Base-by-base conservation (phyloP, 129 eudicot genomes). In the Escallonia herrerae region DNA sequence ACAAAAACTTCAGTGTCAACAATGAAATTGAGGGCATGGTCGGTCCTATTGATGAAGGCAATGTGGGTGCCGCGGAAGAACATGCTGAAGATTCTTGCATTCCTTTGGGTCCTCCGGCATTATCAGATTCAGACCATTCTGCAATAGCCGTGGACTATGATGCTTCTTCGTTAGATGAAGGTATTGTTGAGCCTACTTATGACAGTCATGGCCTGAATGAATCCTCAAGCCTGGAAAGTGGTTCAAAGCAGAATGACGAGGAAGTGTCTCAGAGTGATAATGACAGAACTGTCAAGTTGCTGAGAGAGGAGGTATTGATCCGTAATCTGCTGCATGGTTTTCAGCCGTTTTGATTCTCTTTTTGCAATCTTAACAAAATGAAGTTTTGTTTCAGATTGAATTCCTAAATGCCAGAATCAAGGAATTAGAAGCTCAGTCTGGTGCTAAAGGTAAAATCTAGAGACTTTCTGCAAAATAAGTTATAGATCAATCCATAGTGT, bases 281-380 rank as follows among this genome's bases (percentile, higher is more conserved):
- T 60, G 85, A 68, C 48, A 67, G 69, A 50, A 65, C 72, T 50
- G 63, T 91, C 43, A 67, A 69, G 47, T 81, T 76, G 4, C 76
- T 93, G 77, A 79, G 37, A 79, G 77, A 76, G 63, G 96, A 88
- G 96, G 95, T 93, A 12, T 62, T 62, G 8, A 56, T 39, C 48
- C 68, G 58, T 42, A 50, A 9, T 48, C 44, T 40, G 49, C 3
- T 73, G 7, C 13, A 53, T 15, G 14, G 50, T 56, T 65, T 63
- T 44, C 39, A 47, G 66, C 42, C 55, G 11, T 48, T 62, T 62
- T 66, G 3, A 59, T 41, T 43, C 41, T 15, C 66, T 61, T 58
- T 46, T 55, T 54, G 33, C 33, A 22, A 1, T 22, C 56, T 12
- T 45, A 57, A 39, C 45, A 7, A 15, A 22, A 9, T 40, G 40